Conservation (phyloP, 352 stramenopile genomes). For the Pythium vanterpoolii region DNA sequence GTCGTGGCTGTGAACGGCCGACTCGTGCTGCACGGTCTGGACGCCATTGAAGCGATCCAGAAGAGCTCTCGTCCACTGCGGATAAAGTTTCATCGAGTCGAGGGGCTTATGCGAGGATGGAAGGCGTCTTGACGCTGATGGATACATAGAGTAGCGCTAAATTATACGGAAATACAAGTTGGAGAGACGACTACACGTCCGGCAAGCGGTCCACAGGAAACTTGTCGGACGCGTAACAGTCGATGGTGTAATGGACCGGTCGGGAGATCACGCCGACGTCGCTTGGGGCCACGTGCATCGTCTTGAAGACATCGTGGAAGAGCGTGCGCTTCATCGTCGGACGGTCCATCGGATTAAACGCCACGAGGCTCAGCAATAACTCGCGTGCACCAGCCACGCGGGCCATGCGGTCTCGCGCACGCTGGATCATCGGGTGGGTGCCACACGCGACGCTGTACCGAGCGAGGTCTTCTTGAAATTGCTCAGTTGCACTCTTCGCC, state of each 20-base stretch:
- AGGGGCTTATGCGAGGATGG: constrained; percentile 75
- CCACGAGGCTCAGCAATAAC: constrained; percentile 48
- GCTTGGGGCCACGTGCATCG: constrained; percentile 23
- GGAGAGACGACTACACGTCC: constrained; percentile 35
- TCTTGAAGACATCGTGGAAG: constrained; percentile 53
- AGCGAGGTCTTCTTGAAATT: constrained; percentile 42
- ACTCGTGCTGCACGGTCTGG: constrained; percentile 40
- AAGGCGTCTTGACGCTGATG: constrained; percentile 13
- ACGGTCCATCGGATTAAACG: constrained; percentile 56
- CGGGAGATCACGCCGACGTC: not conserved
- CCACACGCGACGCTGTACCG: constrained; percentile 51
- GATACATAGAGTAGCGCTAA: not conserved
- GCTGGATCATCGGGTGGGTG: constrained; percentile 43
- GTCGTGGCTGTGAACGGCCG: constrained; percentile 67
- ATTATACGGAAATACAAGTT: not conserved
- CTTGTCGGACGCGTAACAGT: constrained; percentile 37
- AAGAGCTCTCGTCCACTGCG: constrained; percentile 51
- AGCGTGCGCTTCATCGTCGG: constrained; percentile 71
- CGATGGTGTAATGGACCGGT: constrained; percentile 52
- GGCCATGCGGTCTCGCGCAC: constrained; percentile 47
- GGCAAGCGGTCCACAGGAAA: constrained; percentile 19
- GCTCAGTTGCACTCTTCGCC: constrained; percentile 17
- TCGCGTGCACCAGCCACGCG: constrained; percentile 39
- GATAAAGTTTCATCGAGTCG: constrained; percentile 72
- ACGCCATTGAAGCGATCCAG: constrained; percentile 50